Conservation (phyloP, 352 stramenopile species). For the Hyaloperonospora arabidopsidis region DNA sequence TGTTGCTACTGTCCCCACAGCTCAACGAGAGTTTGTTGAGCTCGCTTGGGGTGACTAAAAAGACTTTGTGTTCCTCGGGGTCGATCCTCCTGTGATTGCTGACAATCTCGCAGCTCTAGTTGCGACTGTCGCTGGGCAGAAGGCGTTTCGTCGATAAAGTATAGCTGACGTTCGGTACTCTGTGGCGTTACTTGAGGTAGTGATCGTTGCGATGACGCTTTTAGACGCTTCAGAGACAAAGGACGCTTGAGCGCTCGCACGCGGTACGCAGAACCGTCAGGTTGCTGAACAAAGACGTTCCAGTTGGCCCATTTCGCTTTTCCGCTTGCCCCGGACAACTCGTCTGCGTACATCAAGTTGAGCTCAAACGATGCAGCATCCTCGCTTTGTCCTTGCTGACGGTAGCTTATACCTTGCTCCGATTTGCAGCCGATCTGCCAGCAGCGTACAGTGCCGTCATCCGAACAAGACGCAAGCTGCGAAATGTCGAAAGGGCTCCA, state of each 20-base stretch:
- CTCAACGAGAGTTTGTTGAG: constrained; percentile 37
- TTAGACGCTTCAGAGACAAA: constrained; percentile 8
- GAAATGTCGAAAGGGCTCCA: constrained; percentile 48
- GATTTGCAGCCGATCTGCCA: constrained; percentile 29
- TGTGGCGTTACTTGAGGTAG: constrained; percentile 26
- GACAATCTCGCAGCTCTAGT: constrained; percentile 3
- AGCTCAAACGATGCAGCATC: constrained; percentile 17
- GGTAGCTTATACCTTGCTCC: neutral
- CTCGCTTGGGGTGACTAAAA: constrained; percentile 11
- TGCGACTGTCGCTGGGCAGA: constrained; percentile 12
- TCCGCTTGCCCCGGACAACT: constrained; percentile 1
- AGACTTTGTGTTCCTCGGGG: constrained; percentile 6
- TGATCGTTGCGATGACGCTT: constrained; percentile 9
- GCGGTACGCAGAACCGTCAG: constrained; percentile 25
- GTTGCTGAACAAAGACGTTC: constrained; percentile 28
- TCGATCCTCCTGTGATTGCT: constrained; percentile 3
- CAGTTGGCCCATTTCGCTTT: constrained; percentile 29
- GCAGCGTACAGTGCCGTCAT: constrained; percentile 53
- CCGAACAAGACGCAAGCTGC: constrained; percentile 46
- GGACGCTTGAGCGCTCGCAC: constrained; percentile 17
- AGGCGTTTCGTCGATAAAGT: constrained; percentile 14
- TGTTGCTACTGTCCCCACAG: constrained; percentile 24
- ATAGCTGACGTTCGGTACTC: constrained; percentile 18
- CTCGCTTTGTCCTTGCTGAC: neutral
- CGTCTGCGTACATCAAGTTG: neutral